phyloP scores from a whole-genome alignment of 1,284 basidiomycete species.

The Xerocomus nothofagi region DNA sequence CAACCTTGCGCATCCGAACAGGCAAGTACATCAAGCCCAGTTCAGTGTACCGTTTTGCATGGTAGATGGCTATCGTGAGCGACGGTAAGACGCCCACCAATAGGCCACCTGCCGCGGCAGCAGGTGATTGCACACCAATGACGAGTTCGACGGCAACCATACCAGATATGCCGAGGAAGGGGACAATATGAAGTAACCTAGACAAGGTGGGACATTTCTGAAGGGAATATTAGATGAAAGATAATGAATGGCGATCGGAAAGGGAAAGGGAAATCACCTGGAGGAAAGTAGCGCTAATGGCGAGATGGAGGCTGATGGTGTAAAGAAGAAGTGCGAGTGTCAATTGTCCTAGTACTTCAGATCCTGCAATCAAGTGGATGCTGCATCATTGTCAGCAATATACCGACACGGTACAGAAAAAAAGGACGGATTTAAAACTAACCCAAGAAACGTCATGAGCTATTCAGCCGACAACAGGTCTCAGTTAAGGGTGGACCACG shows the following conservation, averaged over 20 bases:
- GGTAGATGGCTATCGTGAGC: too few species aligned
- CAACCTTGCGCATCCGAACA: too few species aligned
- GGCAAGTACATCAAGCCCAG: too few species aligned
- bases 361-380: slow-evolving; percentile 7
- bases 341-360: slow-evolving; percentile 6
- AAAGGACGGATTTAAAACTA: not conserved
- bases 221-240: too few species aligned
- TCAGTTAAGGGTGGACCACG: not conserved
- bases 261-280: not conserved
- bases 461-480: not conserved
- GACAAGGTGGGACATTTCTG: slow-evolving; percentile 11
- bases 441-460: slow-evolving; percentile 21
- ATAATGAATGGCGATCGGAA: too few species aligned
- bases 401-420: too few species aligned
- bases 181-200: slow-evolving; percentile 20
- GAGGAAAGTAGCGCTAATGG: slow-evolving; percentile 3
- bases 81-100: too few species aligned
- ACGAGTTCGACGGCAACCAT: slow-evolving; percentile 15
- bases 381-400: slow-evolving; percentile 4
- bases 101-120: not conserved
- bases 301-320: slow-evolving; percentile 20
- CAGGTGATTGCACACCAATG: slow-evolving; percentile 7
- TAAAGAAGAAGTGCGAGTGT: slow-evolving; percentile 19
- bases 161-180: slow-evolving; percentile 14
- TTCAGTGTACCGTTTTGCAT: not conserved